These are phyloP conservation scores for Plasmodium coatneyi DNA, from an alignment of 169 alveolate species.

Conservation along the genomic window DNA sequence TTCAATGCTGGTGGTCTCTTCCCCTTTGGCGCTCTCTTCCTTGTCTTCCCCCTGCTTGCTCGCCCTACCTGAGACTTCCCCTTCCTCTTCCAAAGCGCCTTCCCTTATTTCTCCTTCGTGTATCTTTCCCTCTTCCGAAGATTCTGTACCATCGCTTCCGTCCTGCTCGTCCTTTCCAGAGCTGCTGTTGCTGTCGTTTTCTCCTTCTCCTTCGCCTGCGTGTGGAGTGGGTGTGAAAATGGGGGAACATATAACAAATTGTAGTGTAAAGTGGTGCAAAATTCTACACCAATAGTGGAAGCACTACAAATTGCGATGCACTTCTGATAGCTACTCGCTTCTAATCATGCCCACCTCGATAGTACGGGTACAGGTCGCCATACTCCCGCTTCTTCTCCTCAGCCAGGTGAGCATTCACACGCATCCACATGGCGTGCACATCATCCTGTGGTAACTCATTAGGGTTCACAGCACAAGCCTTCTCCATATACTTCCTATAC, in stretches of 20 bases:
- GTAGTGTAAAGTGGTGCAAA: neutral
- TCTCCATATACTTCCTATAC: conserved; percentile 84
- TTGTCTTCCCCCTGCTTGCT: conserved; percentile 3
- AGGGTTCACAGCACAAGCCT: conserved; percentile 87
- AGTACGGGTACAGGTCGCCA: conserved; percentile 54
- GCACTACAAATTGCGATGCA: neutral
- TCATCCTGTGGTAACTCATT: conserved; percentile 90
- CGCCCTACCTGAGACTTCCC: neutral
- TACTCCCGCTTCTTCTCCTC: conserved; percentile 77
- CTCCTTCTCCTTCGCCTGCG: conserved; percentile 9
- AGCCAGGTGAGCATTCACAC: conserved; percentile 88
- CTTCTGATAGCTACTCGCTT: neutral
- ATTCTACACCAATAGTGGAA: neutral
- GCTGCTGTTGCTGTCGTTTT: neutral
- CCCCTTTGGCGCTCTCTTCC: neutral
- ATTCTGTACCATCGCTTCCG: neutral
- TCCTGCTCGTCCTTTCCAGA: neutral
- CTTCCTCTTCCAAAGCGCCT: neutral
- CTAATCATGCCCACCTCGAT: conserved; percentile 11
- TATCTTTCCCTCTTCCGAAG: conserved; percentile 2
- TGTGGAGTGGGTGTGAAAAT: neutral
- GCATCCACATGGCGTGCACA: conserved; percentile 91
- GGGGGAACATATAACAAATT: neutral
- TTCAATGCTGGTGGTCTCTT: neutral
- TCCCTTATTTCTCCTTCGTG: neutral